Base-by-base conservation (phyloP, 768 basidiomycete species). In the Auriscalpium microsporum region DNA sequence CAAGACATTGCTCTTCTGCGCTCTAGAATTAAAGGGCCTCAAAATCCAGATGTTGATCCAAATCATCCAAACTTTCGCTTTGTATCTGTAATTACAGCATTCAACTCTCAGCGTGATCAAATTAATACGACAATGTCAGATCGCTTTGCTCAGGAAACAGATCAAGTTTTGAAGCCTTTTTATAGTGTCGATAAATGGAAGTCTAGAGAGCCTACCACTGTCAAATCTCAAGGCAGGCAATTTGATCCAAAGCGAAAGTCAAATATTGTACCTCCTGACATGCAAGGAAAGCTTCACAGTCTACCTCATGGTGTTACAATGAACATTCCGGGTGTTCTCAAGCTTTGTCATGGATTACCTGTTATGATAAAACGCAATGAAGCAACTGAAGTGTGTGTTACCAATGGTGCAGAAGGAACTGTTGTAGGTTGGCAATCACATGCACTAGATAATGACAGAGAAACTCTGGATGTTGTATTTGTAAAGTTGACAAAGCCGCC, bases 41-140 rank as follows among this genome's bases (percentile, higher is more conserved):
- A 48, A 23, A 50, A 50, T 37, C 50, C 49, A 5, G 10, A 47
- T 36, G 51, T 59, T 11, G 58, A 48, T 10, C 40, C 69, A 3
- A 48, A 23, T 45, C 40, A 65, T 38, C 23, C 37, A 1, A 19
- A 57, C 1, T 76, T 73, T 50, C 34, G 66, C 19, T 58, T 72
- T 64, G 63, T 71, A 2, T 67, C 74, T 6, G 64, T 76, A 10
- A 77, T 78, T 33, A 74, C 72, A 1, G 64, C 66, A 4, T 56
- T 58, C 16, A 76, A 75, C 65, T 28, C 61, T 10, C 64, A 71
- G 28, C 69, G 71, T 55, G 75, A 76, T 59, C 55, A 62, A 51
- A 65, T 75, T 0, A 77, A 77, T 61, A 17, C 59, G 8, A 8
- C 69, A 1, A 71, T 71, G 1, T 37, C 53, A n/a, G 9, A 52